A percentile compares a stretch with the other conserved stretches of the same genome.
These are phyloP conservation scores for Cadophora malorum DNA, from an alignment of 2,329 filamentous ascomycete genomes.

Conservation along the genomic window DNA sequence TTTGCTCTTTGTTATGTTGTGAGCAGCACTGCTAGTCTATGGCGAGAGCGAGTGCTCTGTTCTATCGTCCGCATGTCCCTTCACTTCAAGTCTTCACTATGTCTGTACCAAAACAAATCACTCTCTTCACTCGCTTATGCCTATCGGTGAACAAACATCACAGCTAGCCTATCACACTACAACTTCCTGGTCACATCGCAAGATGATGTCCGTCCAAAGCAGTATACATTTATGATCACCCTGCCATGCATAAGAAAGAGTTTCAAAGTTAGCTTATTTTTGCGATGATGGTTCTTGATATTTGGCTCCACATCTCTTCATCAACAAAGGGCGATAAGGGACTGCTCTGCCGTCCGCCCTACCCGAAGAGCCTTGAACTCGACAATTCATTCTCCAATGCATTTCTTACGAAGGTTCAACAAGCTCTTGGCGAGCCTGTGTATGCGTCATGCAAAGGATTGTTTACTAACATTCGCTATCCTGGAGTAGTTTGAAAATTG, in stretches of 20 bases:
- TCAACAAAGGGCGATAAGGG: constrained; percentile 30
- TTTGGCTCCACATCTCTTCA: too few relatives aligned
- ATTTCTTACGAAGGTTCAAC: constrained; percentile 34
- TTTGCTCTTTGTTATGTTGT: too few relatives aligned
- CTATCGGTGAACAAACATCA: background rate
- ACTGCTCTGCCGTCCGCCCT: constrained; percentile 36
- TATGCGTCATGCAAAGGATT: too few relatives aligned
- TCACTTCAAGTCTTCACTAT: too few relatives aligned
- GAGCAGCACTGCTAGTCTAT: too few relatives aligned
- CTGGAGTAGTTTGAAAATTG: too few relatives aligned
- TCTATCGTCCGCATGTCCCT: too few relatives aligned
- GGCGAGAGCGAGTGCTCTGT: too few relatives aligned
- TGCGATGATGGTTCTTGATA: too few relatives aligned
- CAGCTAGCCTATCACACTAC: background rate
- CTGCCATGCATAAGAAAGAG: constrained; percentile 38
- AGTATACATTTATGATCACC: constrained; percentile 35
- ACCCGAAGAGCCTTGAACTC: constrained; percentile 35
- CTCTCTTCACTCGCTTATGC: background rate
- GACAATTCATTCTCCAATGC: constrained; percentile 38
- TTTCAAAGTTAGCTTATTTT: constrained; percentile 40
- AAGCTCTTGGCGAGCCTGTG: constrained; percentile 32
- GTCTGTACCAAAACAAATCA: too few relatives aligned
- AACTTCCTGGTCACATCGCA: constrained; percentile 24
- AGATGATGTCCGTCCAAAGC: constrained; percentile 40
- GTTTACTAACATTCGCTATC: too few relatives aligned